Conservation (phyloP, 73 alveolate genomes). For the Tetrahymena borealis region DNA sequence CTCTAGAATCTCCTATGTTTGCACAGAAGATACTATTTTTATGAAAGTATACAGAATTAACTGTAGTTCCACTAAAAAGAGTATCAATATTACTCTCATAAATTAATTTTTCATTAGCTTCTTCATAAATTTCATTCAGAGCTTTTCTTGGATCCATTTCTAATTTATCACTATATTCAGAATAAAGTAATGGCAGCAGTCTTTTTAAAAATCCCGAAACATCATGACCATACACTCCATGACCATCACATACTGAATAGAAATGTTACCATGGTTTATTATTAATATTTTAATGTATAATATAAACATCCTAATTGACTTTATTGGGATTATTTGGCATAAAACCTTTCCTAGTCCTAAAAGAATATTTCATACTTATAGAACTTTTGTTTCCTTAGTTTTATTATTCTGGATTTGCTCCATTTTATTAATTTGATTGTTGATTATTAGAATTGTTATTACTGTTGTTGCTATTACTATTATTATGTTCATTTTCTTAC, state of each 20-base stretch:
- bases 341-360: background rate
- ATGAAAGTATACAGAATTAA: slow-evolving; percentile 41
- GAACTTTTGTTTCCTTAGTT: background rate
- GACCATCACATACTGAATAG: slow-evolving; percentile 65
- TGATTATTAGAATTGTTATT: background rate
- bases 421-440: background rate
- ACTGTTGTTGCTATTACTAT: background rate
- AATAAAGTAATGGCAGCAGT: slow-evolving; percentile 15
- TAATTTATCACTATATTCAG: background rate
- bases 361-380: background rate
- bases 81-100: slow-evolving; percentile 31
- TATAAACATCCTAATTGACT: background rate
- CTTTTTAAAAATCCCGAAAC: slow-evolving; percentile 53
- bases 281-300: background rate
- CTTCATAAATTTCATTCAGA: slow-evolving; percentile 1
- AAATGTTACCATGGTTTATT: background rate
- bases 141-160: background rate
- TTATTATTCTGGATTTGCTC: background rate
- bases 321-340: background rate
- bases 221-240: slow-evolving; percentile 78
- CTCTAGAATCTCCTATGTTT: slow-evolving; percentile 57
- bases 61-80: slow-evolving; percentile 51
- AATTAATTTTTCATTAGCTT: background rate
- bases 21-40: slow-evolving; percentile 40
- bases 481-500: too few species aligned